phyloP scores from a whole-genome alignment of 495 filamentous ascomycete genomes.

The Trichoderma erinaceum region DNA sequence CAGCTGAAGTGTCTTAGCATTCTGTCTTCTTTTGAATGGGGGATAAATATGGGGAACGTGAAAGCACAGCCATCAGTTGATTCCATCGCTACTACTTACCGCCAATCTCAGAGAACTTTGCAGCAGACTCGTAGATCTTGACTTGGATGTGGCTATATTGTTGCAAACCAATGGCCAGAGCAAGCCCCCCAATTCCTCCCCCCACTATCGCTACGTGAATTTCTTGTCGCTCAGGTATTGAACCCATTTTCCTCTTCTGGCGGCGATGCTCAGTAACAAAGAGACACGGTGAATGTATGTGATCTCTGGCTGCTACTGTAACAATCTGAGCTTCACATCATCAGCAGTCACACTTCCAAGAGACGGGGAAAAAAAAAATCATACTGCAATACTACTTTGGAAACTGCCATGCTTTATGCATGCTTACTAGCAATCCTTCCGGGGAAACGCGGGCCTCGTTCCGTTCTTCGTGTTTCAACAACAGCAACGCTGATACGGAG shows the following conservation, averaged over 20 bases:
- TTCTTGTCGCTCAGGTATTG: neutral
- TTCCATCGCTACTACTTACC: slow-evolving; percentile 17
- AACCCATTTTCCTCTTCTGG: neutral
- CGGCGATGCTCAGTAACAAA: neutral
- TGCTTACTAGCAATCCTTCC: no score
- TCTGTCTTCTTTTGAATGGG: neutral
- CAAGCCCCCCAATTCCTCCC: slow-evolving; percentile 4
- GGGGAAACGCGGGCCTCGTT: no score
- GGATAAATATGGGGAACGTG: no score
- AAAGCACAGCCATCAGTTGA: neutral
- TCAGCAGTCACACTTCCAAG: no score
- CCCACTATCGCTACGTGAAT: slow-evolving; percentile 8
- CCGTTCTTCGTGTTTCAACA: no score
- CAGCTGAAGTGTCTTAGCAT: slow-evolving; percentile 28
- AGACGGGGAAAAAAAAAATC: no score
- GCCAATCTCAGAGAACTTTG: slow-evolving; percentile 41
- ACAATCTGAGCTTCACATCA: no score
- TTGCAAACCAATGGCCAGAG: slow-evolving; percentile 1
- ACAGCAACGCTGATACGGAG: no score
- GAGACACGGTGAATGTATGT: neutral
- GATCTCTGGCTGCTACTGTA: neutral
- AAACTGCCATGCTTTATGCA: no score
- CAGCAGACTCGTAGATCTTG: slow-evolving; percentile 42
- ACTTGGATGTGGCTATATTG: slow-evolving; percentile 24
- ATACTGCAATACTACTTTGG: no score